Conservation (phyloP, 192 early-diverging fungal species). For the Phycomyces nitens region DNA sequence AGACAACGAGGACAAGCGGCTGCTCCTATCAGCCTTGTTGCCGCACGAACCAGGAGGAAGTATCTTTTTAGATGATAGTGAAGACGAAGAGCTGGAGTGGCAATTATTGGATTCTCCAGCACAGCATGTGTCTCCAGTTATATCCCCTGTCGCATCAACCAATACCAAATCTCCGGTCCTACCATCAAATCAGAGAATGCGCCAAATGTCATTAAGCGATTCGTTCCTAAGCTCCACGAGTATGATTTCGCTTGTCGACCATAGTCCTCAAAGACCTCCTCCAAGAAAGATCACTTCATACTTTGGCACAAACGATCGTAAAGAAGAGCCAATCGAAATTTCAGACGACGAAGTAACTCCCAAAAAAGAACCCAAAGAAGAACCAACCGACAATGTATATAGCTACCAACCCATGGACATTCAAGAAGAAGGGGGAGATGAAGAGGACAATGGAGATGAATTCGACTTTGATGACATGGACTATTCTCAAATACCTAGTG, state of each 20-base stretch:
- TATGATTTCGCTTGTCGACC: neutral
- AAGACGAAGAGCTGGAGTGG: conserved; percentile 25
- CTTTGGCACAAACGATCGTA: neutral
- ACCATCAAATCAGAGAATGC: neutral
- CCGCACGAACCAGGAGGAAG: conserved; percentile 29
- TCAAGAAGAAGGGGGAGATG: too few relatives aligned
- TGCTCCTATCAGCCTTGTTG: conserved; percentile 24
- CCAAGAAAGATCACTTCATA: neutral
- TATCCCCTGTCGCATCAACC: neutral
- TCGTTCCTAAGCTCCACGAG: neutral
- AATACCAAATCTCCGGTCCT: too few relatives aligned
- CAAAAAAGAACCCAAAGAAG: neutral
- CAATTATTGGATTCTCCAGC: neutral
- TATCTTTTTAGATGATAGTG: conserved; percentile 29
- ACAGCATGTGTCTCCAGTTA: neutral
- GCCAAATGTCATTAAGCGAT: conserved; percentile 6
- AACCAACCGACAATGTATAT: neutral
- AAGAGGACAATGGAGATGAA: neutral
- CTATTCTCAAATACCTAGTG: conserved; percentile 29
- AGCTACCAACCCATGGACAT: too few relatives aligned
- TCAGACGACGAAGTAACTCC: conserved; percentile 22
- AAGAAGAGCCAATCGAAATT: conserved; percentile 22
- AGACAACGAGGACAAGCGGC: conserved; percentile 18
- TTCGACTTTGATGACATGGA: conserved; percentile 39
- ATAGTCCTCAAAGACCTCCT: neutral